These are phyloP conservation scores for Veloboletus limbatus DNA, from an alignment of 1,284 basidiomycete species.

Conservation along the genomic window DNA sequence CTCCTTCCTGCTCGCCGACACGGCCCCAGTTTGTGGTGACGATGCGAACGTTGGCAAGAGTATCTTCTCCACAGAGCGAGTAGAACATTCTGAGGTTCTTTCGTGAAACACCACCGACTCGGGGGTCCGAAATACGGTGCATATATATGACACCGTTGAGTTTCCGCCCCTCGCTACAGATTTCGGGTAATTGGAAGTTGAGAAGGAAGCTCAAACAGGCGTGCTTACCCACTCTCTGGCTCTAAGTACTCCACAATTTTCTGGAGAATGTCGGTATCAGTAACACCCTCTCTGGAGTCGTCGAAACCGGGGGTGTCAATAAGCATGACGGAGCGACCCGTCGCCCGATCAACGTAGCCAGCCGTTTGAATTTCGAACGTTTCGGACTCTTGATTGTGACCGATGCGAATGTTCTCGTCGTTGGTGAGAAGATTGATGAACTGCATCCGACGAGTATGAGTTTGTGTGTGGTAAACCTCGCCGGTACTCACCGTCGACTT, in stretches of 20 bases:
- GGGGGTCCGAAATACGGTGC: slow-evolving; percentile 35
- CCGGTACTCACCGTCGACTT: slow-evolving; percentile 8
- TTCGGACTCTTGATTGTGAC: slow-evolving; percentile 4
- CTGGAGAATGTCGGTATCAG: slow-evolving; percentile 27
- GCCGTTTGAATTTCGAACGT: slow-evolving; percentile 1
- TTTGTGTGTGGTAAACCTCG: not conserved
- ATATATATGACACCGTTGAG: slow-evolving; percentile 37
- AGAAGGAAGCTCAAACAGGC: not conserved
- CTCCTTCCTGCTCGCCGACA: slow-evolving; percentile 2
- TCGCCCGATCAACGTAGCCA: not conserved
- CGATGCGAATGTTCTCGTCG: slow-evolving; percentile 4
- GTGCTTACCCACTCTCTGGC: slow-evolving; percentile 35
- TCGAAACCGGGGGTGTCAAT: slow-evolving; percentile 34
- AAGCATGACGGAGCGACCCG: slow-evolving; percentile 19
- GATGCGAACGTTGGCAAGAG: slow-evolving; percentile 13
- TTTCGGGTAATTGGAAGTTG: not conserved
- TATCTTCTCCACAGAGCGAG: slow-evolving; percentile 43
- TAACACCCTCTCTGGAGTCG: slow-evolving; percentile 21
- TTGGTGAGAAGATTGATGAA: slow-evolving; percentile 7
- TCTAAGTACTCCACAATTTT: slow-evolving; percentile 34
- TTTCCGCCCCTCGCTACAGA: slow-evolving; percentile 1
- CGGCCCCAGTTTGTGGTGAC: slow-evolving; percentile 5
- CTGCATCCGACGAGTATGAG: not conserved
- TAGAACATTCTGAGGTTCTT: slow-evolving; percentile 45
- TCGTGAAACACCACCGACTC: slow-evolving; percentile 41